These are phyloP conservation scores for Nicotiana rustica DNA, from an alignment of 305 asterid genomes.

Conservation along the genomic window DNA sequence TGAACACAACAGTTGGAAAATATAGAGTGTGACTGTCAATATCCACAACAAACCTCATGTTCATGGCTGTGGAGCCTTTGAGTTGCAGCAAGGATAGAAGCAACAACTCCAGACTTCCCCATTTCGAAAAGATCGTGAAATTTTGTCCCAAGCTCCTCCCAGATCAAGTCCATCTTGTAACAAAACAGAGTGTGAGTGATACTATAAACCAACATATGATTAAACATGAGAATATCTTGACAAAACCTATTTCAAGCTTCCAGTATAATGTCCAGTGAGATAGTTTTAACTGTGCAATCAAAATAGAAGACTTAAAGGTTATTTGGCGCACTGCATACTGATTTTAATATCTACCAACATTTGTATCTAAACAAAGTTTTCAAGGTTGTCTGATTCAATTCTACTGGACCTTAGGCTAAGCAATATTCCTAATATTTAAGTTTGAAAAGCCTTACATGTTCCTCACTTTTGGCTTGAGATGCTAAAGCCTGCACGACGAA, in stretches of 20 bases:
- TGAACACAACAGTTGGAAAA: conserved; percentile 19
- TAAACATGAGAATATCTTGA: not conserved
- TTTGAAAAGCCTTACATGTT: conserved; percentile 64
- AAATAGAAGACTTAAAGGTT: conserved; percentile 20
- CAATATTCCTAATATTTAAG: conserved; percentile 24
- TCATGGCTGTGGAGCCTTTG: conserved; percentile 78
- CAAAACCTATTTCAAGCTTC: conserved; percentile 13
- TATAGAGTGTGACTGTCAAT: conserved; percentile 29
- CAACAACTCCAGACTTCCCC: conserved; percentile 94
- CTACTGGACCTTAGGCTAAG: not conserved
- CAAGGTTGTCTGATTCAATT: not conserved
- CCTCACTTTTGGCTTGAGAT: conserved; percentile 75
- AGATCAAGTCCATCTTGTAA: conserved; percentile 72
- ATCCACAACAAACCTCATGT: conserved; percentile 58
- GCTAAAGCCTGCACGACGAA: conserved; percentile 86
- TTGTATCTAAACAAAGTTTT: not conserved
- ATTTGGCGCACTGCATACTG: conserved; percentile 21
- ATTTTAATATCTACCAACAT: conserved; percentile 5
- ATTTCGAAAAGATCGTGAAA: conserved; percentile 74
- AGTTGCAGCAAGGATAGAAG: conserved; percentile 83
- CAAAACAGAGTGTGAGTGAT: conserved; percentile 31
- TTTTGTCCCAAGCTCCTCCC: conserved; percentile 78
- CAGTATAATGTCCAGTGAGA: conserved; percentile 17
- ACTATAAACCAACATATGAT: conserved; percentile 23
- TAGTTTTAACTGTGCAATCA: not conserved